Base-by-base conservation (phyloP, 352 stramenopile species). In the Phytophthora idaei region DNA sequence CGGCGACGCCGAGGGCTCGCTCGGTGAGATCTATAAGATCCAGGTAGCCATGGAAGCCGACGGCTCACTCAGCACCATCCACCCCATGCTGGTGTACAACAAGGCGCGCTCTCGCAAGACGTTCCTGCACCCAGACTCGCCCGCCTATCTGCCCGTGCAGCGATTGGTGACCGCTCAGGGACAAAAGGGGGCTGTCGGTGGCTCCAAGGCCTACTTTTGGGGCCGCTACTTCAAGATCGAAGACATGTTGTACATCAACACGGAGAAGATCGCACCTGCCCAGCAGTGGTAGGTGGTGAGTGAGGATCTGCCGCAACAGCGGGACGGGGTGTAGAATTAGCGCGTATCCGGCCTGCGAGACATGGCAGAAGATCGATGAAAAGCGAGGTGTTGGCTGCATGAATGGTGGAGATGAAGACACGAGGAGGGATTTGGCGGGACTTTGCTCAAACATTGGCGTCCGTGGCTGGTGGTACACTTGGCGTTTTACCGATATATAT, bases 21-120 rank as follows among this genome's bases (percentile, higher is more conserved):
- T 93, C 48, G 87, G 87, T 29, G 88, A 96, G 75, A 93, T 96
- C 77, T 96, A 96, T 78, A 96, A 96, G 78, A 94, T 96, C 71
- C 88, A 96, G 47, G 87, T 94, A 56, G 88, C 88, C 12, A 74
- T 93, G 69, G 78, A 87, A 46, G 65, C 73, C 1, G 74, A 89
- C 56, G 83, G 81, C 4, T 61, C 79, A 45, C 71, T 90, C 10
- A 91, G 83, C 60, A 90, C 74, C 41, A 83, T 85, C 25, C 74
- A 90, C 61, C 86, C 88, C 25, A 96, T 96, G 88, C 80, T 96
- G 46, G 85, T 96, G 54, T 96, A 96, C 75, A 96, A 96, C 76
- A 96, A 94, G 76, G 74, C 82, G 48, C 85, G 88, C 41, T 80
- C 83, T 48, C 86, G 88, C 57, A 96, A 94, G 80, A 94, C 88